phyloP scores from a whole-genome alignment of 164 flowering plant genomes.

The grape (Vitis vinifera) region DNA sequence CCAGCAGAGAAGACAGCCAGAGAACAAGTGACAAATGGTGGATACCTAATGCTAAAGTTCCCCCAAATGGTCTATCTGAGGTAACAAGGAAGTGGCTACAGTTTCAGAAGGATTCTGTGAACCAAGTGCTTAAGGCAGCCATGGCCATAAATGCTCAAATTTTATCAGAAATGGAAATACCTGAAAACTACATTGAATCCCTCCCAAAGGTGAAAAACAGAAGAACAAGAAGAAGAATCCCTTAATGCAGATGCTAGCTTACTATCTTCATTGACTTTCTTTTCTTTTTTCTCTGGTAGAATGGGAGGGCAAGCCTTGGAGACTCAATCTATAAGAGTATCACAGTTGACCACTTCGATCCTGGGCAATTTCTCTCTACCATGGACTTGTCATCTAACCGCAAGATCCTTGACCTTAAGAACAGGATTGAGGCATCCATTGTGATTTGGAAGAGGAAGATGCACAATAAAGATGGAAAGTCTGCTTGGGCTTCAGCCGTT shows the following conservation, averaged over 20 bases:
- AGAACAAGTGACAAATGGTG: slow-evolving; percentile 50
- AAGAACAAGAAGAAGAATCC: neutral
- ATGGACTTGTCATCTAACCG: slow-evolving; percentile 65
- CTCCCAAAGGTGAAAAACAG: slow-evolving; percentile 57
- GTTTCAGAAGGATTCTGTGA: slow-evolving; percentile 69
- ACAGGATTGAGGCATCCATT: slow-evolving; percentile 72
- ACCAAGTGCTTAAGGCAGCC: slow-evolving; percentile 76
- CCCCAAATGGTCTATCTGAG: slow-evolving; percentile 58
- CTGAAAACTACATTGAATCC: slow-evolving; percentile 65
- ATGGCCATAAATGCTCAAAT: slow-evolving; percentile 80
- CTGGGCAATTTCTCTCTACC: slow-evolving; percentile 45
- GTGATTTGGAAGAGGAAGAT: slow-evolving; percentile 77
- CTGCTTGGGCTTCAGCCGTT: slow-evolving; percentile 61
- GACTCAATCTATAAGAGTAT: slow-evolving; percentile 56
- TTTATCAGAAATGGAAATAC: slow-evolving; percentile 68
- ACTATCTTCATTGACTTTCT: neutral
- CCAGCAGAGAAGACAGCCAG: slow-evolving; percentile 34
- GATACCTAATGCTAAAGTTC: slow-evolving; percentile 72
- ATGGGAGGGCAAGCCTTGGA: slow-evolving; percentile 71
- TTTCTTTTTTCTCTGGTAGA: slow-evolving; percentile 26
- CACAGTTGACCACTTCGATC: slow-evolving; percentile 67
- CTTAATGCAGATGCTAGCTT: neutral
- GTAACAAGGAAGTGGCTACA: slow-evolving; percentile 53
- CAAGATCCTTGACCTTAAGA: slow-evolving; percentile 66
- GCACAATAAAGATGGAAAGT: slow-evolving; percentile 60